These are phyloP conservation scores for Hypomontagnella submonticulosa DNA, from an alignment of 495 filamentous ascomycete species.

Conservation along the genomic window DNA sequence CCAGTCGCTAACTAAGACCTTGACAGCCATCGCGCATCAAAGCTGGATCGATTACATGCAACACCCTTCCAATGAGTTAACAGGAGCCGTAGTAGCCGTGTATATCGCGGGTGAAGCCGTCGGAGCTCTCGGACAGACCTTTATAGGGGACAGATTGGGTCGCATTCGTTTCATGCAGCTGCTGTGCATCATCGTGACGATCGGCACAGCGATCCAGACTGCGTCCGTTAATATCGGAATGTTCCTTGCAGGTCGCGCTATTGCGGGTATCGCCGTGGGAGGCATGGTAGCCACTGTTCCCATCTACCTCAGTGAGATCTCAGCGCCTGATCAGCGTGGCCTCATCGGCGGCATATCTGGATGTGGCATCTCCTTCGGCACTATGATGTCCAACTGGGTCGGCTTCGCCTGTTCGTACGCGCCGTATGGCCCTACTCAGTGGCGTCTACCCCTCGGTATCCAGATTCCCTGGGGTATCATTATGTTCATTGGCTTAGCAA, in stretches of 20 bases:
- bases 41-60: constrained; percentile 71
- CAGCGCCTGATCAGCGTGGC: constrained; percentile 62
- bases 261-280: constrained; percentile 68
- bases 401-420: constrained; percentile 68
- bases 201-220: constrained; percentile 66
- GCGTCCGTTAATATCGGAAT: constrained; percentile 68
- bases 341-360: constrained; percentile 69
- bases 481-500: constrained; percentile 65
- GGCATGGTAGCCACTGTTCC: constrained; percentile 67
- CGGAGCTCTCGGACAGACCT: constrained; percentile 64
- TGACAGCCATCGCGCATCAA: constrained; percentile 66
- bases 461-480: constrained; percentile 70
- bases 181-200: constrained; percentile 66
- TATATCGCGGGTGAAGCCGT: constrained; percentile 69
- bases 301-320: constrained; percentile 69
- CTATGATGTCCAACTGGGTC: constrained; percentile 69
- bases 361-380: constrained; percentile 67
- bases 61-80: constrained; percentile 63
- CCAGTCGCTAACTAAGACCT: constrained; percentile 22
- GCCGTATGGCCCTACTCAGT: constrained; percentile 64
- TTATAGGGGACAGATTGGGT: constrained; percentile 65
- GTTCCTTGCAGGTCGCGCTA: constrained; percentile 66
- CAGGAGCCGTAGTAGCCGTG: constrained; percentile 70
- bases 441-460: constrained; percentile 67
- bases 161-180: constrained; percentile 70